Percentiles rank a stretch among this genome's conserved stretches.
phyloP scores from a whole-genome alignment of 257 asterid genomes.

The Solanum virginianum region DNA sequence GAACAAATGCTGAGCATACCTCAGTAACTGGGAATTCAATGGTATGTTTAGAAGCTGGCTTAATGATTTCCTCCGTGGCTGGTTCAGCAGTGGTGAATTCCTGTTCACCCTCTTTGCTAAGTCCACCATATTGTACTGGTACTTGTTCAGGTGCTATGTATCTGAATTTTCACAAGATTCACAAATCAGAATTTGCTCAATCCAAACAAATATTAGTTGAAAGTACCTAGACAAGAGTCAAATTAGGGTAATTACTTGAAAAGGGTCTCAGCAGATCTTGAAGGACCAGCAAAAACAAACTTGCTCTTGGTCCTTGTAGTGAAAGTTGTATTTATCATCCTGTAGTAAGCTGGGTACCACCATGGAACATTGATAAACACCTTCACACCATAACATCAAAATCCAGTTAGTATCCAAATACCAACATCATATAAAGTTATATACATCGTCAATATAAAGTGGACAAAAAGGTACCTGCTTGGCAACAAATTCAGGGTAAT shows the following conservation, averaged over 20 bases:
- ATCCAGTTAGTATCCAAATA: neutral
- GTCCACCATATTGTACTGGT: conserved; percentile 88
- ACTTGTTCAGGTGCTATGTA: conserved; percentile 87
- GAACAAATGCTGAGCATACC: conserved; percentile 20
- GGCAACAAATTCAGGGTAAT: conserved; percentile 94
- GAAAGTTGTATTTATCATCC: conserved; percentile 77
- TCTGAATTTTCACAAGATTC: conserved; percentile 21
- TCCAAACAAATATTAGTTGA: neutral
- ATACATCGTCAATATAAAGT: neutral
- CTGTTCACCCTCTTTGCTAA: conserved; percentile 61
- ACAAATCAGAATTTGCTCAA: neutral
- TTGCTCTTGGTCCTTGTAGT: conserved; percentile 97
- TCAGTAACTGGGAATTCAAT: conserved; percentile 73
- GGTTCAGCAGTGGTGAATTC: conserved; percentile 64
- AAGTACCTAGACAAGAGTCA: neutral
- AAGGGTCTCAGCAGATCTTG: conserved; percentile 78
- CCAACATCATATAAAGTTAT: neutral
- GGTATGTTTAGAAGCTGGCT: conserved; percentile 64
- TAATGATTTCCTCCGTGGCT: conserved; percentile 61
- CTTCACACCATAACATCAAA: conserved; percentile 15
- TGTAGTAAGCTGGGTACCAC: conserved; percentile 94
- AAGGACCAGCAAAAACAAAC: conserved; percentile 92
- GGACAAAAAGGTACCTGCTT: conserved; percentile 48
- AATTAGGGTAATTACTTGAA: conserved; percentile 42
- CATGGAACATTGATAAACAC: conserved; percentile 95